Evolutionary conservation across 305 asterid genomes (phyloP).

Genomic region (Fraxinus latifolia): DNA sequence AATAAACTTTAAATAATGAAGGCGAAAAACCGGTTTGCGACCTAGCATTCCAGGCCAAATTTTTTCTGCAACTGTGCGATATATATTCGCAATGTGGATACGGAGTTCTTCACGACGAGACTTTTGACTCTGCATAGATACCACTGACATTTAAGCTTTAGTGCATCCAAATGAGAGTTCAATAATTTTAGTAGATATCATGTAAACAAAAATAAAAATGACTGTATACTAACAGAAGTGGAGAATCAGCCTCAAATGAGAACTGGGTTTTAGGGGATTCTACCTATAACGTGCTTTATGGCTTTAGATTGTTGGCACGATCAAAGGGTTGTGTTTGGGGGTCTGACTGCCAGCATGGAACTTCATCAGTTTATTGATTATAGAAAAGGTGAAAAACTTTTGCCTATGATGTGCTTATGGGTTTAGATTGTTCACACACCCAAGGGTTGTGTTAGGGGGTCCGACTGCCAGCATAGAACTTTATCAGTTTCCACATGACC

Average conservation of each 20-base stretch:
- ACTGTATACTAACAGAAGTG: slow-evolving; percentile 2
- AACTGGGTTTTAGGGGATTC: slow-evolving; percentile 10
- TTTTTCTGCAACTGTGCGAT: slow-evolving; percentile 88
- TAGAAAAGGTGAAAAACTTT: neutral
- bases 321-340: neutral
- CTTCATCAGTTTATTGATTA: neutral
- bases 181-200: slow-evolving; percentile 17
- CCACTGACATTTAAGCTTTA: slow-evolving; percentile 19
- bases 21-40: slow-evolving; percentile 94
- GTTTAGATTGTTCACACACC: neutral
- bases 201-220: slow-evolving; percentile 4
- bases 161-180: slow-evolving; percentile 18
- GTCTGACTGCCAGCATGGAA: neutral
- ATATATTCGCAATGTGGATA: slow-evolving; percentile 76
- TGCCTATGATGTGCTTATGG: neutral
- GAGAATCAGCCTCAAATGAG: slow-evolving; percentile 1
- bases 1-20: slow-evolving; percentile 89
- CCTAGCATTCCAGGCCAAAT: slow-evolving; percentile 98
- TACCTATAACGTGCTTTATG: neutral
- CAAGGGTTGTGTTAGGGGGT: neutral
- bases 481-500: neutral
- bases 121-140: slow-evolving; percentile 78
- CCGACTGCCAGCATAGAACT: neutral
- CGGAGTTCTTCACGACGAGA: slow-evolving; percentile 98
- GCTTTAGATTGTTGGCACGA: neutral